Evolutionary conservation across 2,329 filamentous ascomycete genomes (phyloP), one percentile per base, ranked within the genome.

Genomic region (Exophiala sp.): DNA sequence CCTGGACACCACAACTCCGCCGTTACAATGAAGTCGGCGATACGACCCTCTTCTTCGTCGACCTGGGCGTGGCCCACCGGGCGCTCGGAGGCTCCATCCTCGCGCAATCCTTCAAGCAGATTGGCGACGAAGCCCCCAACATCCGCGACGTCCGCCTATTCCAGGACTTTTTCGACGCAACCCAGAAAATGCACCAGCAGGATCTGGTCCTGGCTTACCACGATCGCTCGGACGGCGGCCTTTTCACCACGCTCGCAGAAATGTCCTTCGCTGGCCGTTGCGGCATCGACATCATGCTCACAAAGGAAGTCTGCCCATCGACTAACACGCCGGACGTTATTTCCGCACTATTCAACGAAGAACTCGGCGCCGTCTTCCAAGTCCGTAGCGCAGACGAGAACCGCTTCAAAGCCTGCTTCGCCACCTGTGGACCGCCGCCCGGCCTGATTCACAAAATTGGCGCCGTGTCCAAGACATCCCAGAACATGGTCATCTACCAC

Each of bases 251-350:
- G 5, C 75, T 97, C 33, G 89, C 86, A 2, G 94, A 99, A 73
- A 97, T 97, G 94, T 95, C 95, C 84, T 97, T 97, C 69, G 92
- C 94, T 32, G 94, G 94, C 24, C 87, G 91, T 52, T 95, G 89
- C 65, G 94, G 92, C 57, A 81, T 90, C 29, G 88, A 95, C 63
- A 78, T 97, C 55, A 87, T 89, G 78, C 77, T 96, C 53, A 29
- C 24, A 8, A 91, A 96, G 67, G 82, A 81, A 50, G 74, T 77
- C 42, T 75, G 71, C 59, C 74, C 81, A 24, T 83, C 82, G 55
- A 83, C 82, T 20, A 78, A 85, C 40, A 79, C 80, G 8, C 75
- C 82, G 42, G 78, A 84, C 65, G 72, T 95, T 14, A 75, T 96
- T 6, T 83, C 90, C 52, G 82, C 87, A 0, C 81, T 99, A 16